phyloP scores from a whole-genome alignment of 2,329 filamentous ascomycete genomes.

The Cercospora zeina region DNA sequence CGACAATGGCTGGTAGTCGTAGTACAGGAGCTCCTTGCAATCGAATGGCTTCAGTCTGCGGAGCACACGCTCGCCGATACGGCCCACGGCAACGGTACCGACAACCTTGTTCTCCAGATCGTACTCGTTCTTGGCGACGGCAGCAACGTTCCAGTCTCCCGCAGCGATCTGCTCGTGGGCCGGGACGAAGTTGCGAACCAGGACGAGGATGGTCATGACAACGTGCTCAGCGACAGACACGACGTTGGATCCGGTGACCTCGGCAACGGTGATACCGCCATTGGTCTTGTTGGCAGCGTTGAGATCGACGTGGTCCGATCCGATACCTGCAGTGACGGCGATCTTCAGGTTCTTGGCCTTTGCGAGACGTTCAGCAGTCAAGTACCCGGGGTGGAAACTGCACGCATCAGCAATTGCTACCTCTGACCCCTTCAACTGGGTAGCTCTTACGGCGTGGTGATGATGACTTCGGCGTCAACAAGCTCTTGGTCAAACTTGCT shows the following conservation, averaged over 20 bases:
- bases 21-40: slow-evolving; percentile 99
- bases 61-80: slow-evolving; percentile 96
- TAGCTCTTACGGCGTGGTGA: slow-evolving; percentile 81
- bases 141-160: slow-evolving; percentile 95
- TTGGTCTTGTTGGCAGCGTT: slow-evolving; percentile 98
- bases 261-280: slow-evolving; percentile 92
- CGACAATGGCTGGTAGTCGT: slow-evolving; percentile 93
- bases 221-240: slow-evolving; percentile 99
- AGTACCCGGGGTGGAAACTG: slow-evolving; percentile 97
- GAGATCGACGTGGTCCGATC: slow-evolving; percentile 96
- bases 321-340: slow-evolving; percentile 94
- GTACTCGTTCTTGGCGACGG: slow-evolving; percentile 95
- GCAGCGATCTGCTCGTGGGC: slow-evolving; percentile 88
- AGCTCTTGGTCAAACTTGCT: slow-evolving; percentile 95
- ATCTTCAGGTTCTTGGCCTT: slow-evolving; percentile 99
- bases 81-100: slow-evolving; percentile 93
- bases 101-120: slow-evolving; percentile 97
- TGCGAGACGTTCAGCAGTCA: slow-evolving; percentile 91
- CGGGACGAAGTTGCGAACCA: slow-evolving; percentile 97
- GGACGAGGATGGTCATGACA: slow-evolving; percentile 94
- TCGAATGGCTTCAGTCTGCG: slow-evolving; percentile 95
- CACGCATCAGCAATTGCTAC: background rate
- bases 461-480: slow-evolving; percentile 96
- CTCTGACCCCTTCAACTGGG: background rate
- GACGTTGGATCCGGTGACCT: slow-evolving; percentile 97